phyloP scores from a whole-genome alignment of 805 yeast species.

The Ogataea allantospora region DNA sequence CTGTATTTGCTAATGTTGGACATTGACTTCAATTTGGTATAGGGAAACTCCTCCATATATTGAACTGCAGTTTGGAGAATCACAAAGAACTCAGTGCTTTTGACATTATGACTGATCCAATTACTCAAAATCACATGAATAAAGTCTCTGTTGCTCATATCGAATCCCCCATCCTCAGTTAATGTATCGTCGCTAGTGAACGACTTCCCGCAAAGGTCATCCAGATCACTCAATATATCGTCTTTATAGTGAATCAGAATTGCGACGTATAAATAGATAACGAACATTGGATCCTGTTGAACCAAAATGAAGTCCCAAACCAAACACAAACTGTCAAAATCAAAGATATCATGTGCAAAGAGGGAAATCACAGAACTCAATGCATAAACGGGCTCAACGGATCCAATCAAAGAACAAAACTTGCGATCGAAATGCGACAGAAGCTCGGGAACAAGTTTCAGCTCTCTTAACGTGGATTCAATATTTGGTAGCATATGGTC shows the following conservation, averaged over 20 bases:
- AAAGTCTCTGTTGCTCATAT: constrained; percentile 25
- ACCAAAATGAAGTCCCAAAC: constrained; percentile 72
- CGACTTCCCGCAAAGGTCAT: constrained; percentile 31
- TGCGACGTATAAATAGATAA: constrained; percentile 62
- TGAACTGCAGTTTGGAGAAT: constrained; percentile 25
- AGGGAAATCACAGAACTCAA: constrained; percentile 76
- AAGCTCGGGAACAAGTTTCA: constrained; percentile 64
- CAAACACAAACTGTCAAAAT: constrained; percentile 46
- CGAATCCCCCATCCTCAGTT: constrained; percentile 19
- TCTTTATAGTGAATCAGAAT: constrained; percentile 46
- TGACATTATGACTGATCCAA: constrained; percentile 28
- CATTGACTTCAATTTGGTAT: constrained; percentile 4
- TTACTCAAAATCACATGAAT: constrained; percentile 30
- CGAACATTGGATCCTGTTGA: constrained; percentile 50
- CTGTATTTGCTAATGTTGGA: constrained; percentile 21
- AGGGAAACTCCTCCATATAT: constrained; percentile 13
- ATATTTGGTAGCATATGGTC: constrained; percentile 83
- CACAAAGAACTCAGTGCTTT: constrained; percentile 24
- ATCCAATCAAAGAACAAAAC: constrained; percentile 40
- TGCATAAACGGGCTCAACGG: constrained; percentile 59
- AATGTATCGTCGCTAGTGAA: constrained; percentile 27
- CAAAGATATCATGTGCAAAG: constrained; percentile 67
- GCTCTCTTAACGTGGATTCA: constrained; percentile 61
- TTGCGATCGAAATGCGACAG: constrained; percentile 47
- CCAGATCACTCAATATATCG: constrained; percentile 38